These are phyloP conservation scores for Miscanthus sacchariflorus DNA, from an alignment of 202 grass and related monocot genomes.

Conservation along the genomic window DNA sequence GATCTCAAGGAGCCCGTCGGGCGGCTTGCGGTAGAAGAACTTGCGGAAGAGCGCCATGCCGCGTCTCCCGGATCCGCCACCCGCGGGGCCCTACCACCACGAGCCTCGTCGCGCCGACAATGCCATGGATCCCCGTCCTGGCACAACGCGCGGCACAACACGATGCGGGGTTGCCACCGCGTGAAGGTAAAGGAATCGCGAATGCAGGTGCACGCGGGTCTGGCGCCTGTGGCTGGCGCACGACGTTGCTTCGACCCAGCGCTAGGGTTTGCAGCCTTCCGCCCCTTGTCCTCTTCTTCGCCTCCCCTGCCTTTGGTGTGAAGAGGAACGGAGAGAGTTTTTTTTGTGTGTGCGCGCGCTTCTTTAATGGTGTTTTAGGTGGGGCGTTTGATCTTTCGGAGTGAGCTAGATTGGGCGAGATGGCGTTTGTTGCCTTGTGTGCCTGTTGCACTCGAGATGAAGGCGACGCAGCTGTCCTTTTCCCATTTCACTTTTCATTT, in stretches of 20 bases:
- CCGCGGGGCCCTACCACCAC: slow-evolving; percentile 26
- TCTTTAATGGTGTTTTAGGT: slow-evolving; percentile 16
- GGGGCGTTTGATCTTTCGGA: slow-evolving; percentile 42
- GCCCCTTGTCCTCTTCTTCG: neutral
- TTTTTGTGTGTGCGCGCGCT: neutral
- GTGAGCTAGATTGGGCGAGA: slow-evolving; percentile 43
- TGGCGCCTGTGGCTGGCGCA: neutral
- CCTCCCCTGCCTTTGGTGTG: neutral
- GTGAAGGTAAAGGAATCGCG: slow-evolving; percentile 70
- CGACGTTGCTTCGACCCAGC: slow-evolving; percentile 43
- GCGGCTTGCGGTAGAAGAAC: slow-evolving; percentile 99
- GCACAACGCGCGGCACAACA: neutral
- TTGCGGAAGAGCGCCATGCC: slow-evolving; percentile 95
- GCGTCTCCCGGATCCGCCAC: slow-evolving; percentile 49
- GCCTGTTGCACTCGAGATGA: neutral
- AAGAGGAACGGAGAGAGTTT: neutral
- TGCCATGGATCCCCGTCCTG: slow-evolving; percentile 15
- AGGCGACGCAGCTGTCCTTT: neutral
- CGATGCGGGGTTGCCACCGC: slow-evolving; percentile 39
- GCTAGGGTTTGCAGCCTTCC: slow-evolving; percentile 54
- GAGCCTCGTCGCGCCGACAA: slow-evolving; percentile 24
- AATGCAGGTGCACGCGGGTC: slow-evolving; percentile 15
- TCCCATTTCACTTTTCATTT: neutral
- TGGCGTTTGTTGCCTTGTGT: neutral
- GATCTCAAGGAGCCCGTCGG: slow-evolving; percentile 95